These are phyloP conservation scores for Rostrohypoxylon terebratum DNA, from an alignment of 495 filamentous ascomycete genomes.

Conservation along the genomic window DNA sequence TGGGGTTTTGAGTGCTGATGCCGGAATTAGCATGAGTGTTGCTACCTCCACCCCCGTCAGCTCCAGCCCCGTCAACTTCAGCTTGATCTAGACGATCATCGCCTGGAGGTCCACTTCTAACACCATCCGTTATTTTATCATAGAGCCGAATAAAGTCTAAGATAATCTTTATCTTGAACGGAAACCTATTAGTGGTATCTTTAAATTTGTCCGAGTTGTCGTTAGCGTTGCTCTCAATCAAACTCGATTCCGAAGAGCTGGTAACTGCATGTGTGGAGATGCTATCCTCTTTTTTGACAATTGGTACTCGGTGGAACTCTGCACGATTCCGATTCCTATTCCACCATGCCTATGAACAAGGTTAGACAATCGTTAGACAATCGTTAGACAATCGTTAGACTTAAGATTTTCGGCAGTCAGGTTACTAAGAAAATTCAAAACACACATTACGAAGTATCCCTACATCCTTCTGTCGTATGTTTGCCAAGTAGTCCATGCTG, in stretches of 20 bases:
- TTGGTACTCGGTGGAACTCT: background rate
- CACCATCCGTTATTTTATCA: too few relatives aligned
- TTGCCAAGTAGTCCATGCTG: too few relatives aligned
- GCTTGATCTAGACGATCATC: background rate
- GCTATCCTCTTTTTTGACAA: background rate
- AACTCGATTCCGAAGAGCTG: background rate
- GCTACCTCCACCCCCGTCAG: background rate
- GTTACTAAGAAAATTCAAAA: background rate
- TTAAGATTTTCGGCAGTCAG: background rate
- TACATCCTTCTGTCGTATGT: too few relatives aligned
- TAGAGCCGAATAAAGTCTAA: too few relatives aligned
- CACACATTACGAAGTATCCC: background rate
- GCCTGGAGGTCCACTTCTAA: background rate
- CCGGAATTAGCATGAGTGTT: background rate
- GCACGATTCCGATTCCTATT: background rate
- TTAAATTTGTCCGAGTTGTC: too few relatives aligned
- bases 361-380: background rate
- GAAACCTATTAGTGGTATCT: too few relatives aligned
- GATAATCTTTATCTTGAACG: too few relatives aligned
- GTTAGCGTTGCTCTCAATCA: too few relatives aligned
- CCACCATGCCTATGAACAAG: background rate
- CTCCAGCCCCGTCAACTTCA: background rate
- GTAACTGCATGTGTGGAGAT: too few relatives aligned
- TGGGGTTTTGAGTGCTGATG: background rate
- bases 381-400: background rate